phyloP scores from a whole-genome alignment of 2,329 filamentous ascomycete species.

The Fusarium miscanthi region DNA sequence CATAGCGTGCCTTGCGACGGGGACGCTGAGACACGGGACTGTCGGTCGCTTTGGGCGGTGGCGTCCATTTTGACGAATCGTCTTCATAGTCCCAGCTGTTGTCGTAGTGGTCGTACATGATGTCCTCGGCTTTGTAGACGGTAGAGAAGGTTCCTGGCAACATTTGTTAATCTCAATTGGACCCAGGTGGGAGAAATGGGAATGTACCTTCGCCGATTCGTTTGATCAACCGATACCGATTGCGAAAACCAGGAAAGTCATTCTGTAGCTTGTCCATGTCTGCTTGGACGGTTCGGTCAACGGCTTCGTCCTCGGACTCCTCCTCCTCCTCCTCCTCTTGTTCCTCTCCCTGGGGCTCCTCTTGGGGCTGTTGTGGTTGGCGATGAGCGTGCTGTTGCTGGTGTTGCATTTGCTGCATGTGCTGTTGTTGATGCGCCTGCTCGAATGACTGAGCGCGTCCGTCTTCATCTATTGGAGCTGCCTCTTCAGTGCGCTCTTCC shows the following conservation, averaged over 20 bases:
- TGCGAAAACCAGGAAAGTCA: slow-evolving; percentile 84
- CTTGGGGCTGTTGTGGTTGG: slow-evolving; percentile 22
- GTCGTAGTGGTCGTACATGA: slow-evolving; percentile 83
- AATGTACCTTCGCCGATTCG: slow-evolving; percentile 90
- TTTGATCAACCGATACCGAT: slow-evolving; percentile 91
- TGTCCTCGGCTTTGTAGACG: slow-evolving; percentile 97
- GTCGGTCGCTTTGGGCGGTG: slow-evolving; percentile 70
- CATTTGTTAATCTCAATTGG: slow-evolving; percentile 15
- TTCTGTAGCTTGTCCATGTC: slow-evolving; percentile 89
- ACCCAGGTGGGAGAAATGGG: neutral
- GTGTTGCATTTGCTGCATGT: slow-evolving; percentile 24
- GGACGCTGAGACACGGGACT: slow-evolving; percentile 48
- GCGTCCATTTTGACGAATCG: slow-evolving; percentile 73
- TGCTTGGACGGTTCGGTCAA: slow-evolving; percentile 77
- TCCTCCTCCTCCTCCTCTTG: slow-evolving; percentile 56
- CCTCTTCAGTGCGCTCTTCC: slow-evolving; percentile 48
- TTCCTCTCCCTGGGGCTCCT: slow-evolving; percentile 49
- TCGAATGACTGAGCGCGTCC: slow-evolving; percentile 43
- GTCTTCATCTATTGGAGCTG: slow-evolving; percentile 37
- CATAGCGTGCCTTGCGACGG: slow-evolving; percentile 71
- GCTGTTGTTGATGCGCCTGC: slow-evolving; percentile 33
- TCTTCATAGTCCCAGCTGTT: slow-evolving; percentile 88
- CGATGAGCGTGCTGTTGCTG: slow-evolving; percentile 25
- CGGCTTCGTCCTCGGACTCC: slow-evolving; percentile 68
- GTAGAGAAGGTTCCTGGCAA: slow-evolving; percentile 95